phyloP scores from a whole-genome alignment of 208 protist species.

The Phytomonas francai region DNA sequence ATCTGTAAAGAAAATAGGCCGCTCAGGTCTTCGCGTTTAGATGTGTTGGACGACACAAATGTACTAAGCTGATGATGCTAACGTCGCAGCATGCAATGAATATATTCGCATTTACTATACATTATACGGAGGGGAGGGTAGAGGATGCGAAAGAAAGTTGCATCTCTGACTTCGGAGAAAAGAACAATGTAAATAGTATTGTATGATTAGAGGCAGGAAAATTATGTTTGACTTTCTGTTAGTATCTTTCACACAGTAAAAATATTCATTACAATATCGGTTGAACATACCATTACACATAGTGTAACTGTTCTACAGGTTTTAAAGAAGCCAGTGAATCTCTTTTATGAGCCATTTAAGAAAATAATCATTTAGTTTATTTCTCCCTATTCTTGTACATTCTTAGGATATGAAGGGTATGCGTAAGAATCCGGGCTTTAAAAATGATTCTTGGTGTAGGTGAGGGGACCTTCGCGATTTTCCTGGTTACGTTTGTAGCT shows the following conservation, averaged over 20 bases:
- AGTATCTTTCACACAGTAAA: not conserved
- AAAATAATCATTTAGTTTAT: not conserved
- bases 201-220: not conserved
- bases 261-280: not conserved
- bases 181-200: slow-evolving; percentile 1
- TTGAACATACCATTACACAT: not conserved
- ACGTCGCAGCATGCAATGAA: not conserved
- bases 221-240: slow-evolving; percentile 6
- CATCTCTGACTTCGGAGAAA: not conserved
- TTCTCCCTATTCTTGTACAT: not conserved
- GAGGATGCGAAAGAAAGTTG: not conserved
- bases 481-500: slow-evolving; percentile 41
- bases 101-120: slow-evolving; percentile 4
- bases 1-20: not conserved
- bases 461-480: slow-evolving; percentile 66
- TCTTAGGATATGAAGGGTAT: not conserved
- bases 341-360: not conserved
- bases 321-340: not conserved
- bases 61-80: not conserved
- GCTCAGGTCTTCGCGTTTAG: not conserved
- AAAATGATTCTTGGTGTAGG: slow-evolving; percentile 63
- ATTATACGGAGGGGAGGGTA: not conserved
- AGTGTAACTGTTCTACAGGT: not conserved
- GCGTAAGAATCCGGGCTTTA: not conserved
- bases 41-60: not conserved